Base-by-base conservation (phyloP, 208 protist genomes). In the Crithidia acanthocephali region DNA sequence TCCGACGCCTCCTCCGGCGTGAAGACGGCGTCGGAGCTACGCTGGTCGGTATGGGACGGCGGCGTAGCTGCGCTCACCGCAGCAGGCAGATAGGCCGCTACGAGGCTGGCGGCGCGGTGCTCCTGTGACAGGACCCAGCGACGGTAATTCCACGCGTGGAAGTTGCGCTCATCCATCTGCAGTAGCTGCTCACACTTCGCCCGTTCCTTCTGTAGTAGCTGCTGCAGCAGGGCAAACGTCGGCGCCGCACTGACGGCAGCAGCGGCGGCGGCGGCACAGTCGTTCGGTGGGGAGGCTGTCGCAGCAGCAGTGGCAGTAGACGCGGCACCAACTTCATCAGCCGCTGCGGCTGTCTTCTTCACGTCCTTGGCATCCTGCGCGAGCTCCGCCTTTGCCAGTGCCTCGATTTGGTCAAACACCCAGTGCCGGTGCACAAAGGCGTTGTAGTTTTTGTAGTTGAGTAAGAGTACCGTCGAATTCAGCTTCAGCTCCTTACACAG, bases 121-220 rank as follows among this genome's bases (percentile, higher is more conserved):
- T 87, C 59, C 62, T 87, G 61, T 20, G 45, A 28, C 42, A 83
- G 32, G 16, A 84, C 76, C 81, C 87, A 93, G 5, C 88, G 85
- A 1, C 93, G 87, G 67, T 96, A 91, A 51, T 93, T 92, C 91
- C 93, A 97, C 0, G 75, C 85, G 73, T 97, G 93, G 65, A 97
- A 97, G 74, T 97, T 97, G 48, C 93, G 88, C 77, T 95, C 93
- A 58, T 97, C 93, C 13, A 88, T 51, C 42, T 84, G 72, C 28
- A 97, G 79, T 42, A 95, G 75, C 71, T 74, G 40, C 62, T 95
- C 87, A 42, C 87, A 92, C 69, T 94, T 82, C 11, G 69, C 60
- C 23, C 83, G 79, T 58, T 97, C 89, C 53, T 81, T 91, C 5
- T 66, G 52, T 22, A 97, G 68, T 0, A 85, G 61, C 48, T 64